Evolutionary conservation across 2,329 filamentous ascomycete genomes (phyloP), one percentile per base, ranked within the genome.

Genomic region (Neofusicoccum parvum): DNA sequence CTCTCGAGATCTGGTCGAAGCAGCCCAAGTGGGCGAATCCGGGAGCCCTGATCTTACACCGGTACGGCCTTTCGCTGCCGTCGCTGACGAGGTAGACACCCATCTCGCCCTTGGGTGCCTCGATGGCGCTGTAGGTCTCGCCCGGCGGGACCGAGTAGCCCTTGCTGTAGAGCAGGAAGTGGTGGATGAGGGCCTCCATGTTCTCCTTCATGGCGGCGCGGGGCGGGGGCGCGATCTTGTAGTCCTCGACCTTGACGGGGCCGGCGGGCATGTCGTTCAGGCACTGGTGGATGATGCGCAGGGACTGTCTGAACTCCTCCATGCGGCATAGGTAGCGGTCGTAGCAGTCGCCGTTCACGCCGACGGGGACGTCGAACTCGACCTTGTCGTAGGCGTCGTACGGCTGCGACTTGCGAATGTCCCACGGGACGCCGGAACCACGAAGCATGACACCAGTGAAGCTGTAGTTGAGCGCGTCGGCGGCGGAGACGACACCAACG

Each of bases 81-180:
- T 99, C 95, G 77, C 92, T 96, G 74, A 99, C 95, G 60, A 99
- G 83, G 78, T 91, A 99, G 50, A 99, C 95, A 78, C 91, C 95
- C 95, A 99, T 99, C 84, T 99, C 95, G 74, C 95, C 95, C 90
- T 99, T 99, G 67, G 95, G 95, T n/a, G 96, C 95, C 85, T 99
- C 95, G 70, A 99, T 99, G 68, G 91, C 94, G 53, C 90, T 94
- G 85, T 99, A 99, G 5, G 95, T 99, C 85, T 99, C 95, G 69
- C 95, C 96, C 7, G 96, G 95, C 49, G 95, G 95, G 3, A 99
- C 95, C 50, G 92, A 87, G 81, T 99, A 99, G 67, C 95, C 95
- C 87, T 99, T 99, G 80, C 94, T 98, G 85, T 94, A 99, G 63
- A 99, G 89, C 70, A 99, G 83, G 87, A 99, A 99, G 85, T 99